Conservation (phyloP, 306 rosid genomes). For the Biancaea sappan region DNA sequence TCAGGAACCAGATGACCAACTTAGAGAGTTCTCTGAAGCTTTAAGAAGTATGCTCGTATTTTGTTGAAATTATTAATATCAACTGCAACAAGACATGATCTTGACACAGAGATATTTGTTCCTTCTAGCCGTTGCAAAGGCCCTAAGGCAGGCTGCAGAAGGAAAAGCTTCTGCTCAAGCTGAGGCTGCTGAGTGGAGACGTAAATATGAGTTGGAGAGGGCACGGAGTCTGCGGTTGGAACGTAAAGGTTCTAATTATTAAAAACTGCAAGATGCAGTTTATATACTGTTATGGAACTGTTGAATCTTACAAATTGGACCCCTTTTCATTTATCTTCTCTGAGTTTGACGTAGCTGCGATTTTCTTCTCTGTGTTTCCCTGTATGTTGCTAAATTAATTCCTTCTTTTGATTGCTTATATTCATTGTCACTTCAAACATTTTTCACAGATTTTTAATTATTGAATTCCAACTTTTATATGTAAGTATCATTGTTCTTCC, state of each 20-base stretch:
- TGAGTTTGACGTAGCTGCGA: constrained; percentile 20
- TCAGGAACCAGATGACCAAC: constrained; percentile 86
- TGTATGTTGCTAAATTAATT: not conserved
- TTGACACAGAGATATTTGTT: constrained; percentile 39
- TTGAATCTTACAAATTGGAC: constrained; percentile 2
- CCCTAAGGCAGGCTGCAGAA: constrained; percentile 86
- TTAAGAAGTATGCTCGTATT: constrained; percentile 76
- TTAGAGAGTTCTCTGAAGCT: constrained; percentile 93
- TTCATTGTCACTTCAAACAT: not conserved
- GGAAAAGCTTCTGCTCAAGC: constrained; percentile 95
- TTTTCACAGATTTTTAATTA: not conserved
- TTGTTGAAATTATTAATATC: constrained; percentile 43
- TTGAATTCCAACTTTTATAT: not conserved
- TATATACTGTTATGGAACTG: not conserved
- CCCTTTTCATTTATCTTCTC: not conserved
- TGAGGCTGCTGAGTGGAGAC: constrained; percentile 98
- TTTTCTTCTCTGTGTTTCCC: constrained; percentile 11
- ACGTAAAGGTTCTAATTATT: constrained; percentile 54
- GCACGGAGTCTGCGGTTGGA: constrained; percentile 63
- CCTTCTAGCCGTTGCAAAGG: constrained; percentile 87
- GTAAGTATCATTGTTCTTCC: not conserved
- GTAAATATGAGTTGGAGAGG: constrained; percentile 89
- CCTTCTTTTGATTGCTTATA: constrained; percentile 17
- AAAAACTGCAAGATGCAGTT: constrained; percentile 17
- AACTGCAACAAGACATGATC: constrained; percentile 35